Base-by-base conservation (phyloP, 306 rosid genomes). In the Quercus cerris region DNA sequence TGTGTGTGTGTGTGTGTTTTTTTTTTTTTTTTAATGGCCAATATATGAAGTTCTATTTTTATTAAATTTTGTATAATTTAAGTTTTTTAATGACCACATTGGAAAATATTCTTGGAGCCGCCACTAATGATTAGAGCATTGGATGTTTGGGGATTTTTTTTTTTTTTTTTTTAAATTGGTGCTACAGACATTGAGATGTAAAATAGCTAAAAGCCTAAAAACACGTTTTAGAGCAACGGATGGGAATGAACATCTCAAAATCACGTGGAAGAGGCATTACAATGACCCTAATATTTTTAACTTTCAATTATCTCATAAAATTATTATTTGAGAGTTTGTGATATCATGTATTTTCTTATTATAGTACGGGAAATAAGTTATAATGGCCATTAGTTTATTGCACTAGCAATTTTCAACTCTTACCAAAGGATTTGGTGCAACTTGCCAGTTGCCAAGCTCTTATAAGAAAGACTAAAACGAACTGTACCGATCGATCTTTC, bases 1-100 rank as follows among this genome's bases (percentile, higher is more conserved):
- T 33, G 38, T 33, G 38, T 5, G 7, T 33, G 0, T 33, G 38
- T 33, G 1, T 5, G 0, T 31, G 0, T 33, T 5, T 0, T 28
- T 28, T 28, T 2, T 2, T 28, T 28, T 0, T 28, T 31, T 31
- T 33, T 5, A 1, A 5, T 33, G 38, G 38, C 7, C 38, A 33
- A 33, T 33, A 33, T 33, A 33, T 33, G 6, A 33, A 33, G 38
- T 33, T 33, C 6, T 33, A 33, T 33, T 33, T 33, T 5, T 33
- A 33, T 33, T 33, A 33, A 33, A 33, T 33, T 33, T 33, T 33
- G 7, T 33, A 33, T 33, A 33, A 33, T 33, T 33, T 33, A 33
- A 33, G 38, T 33, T 33, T 33, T 0, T 33, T 33, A 33, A 5
- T 5, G 1, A 33, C 0, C 2, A 33, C 38, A 0, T 0, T 33